Conservation (phyloP, 2,329 filamentous ascomycete species). For the Tolypocladium inflatum region DNA sequence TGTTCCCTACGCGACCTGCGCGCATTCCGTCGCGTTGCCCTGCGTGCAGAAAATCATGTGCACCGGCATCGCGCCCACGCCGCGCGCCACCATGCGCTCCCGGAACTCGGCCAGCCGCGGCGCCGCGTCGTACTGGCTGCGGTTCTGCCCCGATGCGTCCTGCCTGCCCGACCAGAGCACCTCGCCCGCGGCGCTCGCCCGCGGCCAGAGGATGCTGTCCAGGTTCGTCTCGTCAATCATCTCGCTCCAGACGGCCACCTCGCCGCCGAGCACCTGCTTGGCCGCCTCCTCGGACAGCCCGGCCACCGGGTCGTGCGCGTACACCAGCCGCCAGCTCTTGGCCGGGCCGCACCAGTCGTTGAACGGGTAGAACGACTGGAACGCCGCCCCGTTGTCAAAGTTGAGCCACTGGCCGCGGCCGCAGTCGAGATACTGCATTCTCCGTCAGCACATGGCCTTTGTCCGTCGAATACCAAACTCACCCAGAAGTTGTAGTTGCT, state of each 20-base stretch:
- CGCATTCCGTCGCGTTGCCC: slow-evolving; percentile 17
- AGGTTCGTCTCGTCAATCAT: slow-evolving; percentile 67
- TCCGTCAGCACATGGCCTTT: not conserved
- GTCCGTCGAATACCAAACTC: slow-evolving; percentile 16
- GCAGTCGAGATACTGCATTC: slow-evolving; percentile 65
- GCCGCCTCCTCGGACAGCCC: slow-evolving; percentile 52
- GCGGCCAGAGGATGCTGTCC: slow-evolving; percentile 70
- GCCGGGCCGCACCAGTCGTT: slow-evolving; percentile 70
- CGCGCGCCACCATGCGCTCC: slow-evolving; percentile 62
- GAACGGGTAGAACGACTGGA: slow-evolving; percentile 55
- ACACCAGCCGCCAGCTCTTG: slow-evolving; percentile 76
- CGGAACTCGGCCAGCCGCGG: slow-evolving; percentile 66
- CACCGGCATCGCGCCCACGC: slow-evolving; percentile 37
- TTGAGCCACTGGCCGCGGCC: slow-evolving; percentile 73
- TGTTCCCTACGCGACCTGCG: slow-evolving; percentile 3
- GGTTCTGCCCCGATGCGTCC: slow-evolving; percentile 56
- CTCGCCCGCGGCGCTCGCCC: slow-evolving; percentile 64
- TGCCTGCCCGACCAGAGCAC: slow-evolving; percentile 69
- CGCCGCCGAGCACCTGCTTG: slow-evolving; percentile 68
- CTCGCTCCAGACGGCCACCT: slow-evolving; percentile 76
- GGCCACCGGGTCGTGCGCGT: slow-evolving; percentile 65
- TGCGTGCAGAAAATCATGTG: slow-evolving; percentile 17
- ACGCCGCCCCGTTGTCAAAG: slow-evolving; percentile 46
- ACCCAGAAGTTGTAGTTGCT: slow-evolving; percentile 74
- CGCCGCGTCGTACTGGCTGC: slow-evolving; percentile 60